phyloP scores from a whole-genome alignment of 345 rosid genomes.

The Lenwebbia sp. region DNA sequence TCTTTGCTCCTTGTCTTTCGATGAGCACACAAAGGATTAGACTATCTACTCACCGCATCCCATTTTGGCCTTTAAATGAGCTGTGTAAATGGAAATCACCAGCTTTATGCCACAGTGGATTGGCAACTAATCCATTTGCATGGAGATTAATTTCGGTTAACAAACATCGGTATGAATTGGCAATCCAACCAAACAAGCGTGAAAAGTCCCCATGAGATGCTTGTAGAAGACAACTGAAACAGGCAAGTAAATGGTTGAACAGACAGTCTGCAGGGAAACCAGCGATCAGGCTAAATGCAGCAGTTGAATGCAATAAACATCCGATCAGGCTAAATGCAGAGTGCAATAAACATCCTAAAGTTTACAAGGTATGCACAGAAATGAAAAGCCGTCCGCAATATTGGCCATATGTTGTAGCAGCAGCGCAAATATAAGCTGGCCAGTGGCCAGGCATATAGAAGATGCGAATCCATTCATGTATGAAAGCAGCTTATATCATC shows the following conservation, averaged over 20 bases:
- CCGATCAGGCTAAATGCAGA: background rate
- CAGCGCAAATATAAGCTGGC: background rate
- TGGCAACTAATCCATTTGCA: background rate
- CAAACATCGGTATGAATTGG: background rate
- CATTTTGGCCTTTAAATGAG: background rate
- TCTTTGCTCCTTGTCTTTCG: background rate
- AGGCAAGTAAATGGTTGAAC: background rate
- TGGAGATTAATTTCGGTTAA: background rate
- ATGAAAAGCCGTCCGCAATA: background rate
- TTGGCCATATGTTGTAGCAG: background rate
- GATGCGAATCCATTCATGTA: background rate
- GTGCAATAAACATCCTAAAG: background rate
- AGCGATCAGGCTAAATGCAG: background rate
- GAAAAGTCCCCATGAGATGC: background rate
- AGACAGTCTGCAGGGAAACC: background rate
- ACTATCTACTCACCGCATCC: background rate
- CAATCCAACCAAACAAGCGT: background rate
- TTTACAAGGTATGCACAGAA: background rate
- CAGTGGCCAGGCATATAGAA: background rate
- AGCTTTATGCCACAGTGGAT: background rate
- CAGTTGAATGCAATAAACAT: background rate
- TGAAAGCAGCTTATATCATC: background rate
- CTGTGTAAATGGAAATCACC: background rate
- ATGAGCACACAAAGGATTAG: background rate
- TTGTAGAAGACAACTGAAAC: background rate